phyloP scores from a whole-genome alignment of 768 basidiomycete species.

The Rhizopogon rudus region DNA sequence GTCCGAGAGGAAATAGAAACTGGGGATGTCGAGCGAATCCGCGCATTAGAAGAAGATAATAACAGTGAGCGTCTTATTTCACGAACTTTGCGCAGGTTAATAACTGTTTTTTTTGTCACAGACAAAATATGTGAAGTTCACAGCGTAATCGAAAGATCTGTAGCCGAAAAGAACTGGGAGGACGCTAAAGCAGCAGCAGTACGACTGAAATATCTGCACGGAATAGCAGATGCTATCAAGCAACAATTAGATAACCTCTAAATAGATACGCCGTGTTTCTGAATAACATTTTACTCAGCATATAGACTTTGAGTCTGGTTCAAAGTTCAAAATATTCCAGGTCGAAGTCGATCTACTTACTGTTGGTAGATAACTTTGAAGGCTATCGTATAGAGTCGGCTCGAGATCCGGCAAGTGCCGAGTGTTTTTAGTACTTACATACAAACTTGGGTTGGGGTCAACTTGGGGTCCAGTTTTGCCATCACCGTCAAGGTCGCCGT shows the following conservation, averaged over 20 bases:
- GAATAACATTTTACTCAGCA: no score
- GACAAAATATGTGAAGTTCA: conserved; percentile 48
- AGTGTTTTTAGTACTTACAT: neutral
- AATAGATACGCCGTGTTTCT: neutral
- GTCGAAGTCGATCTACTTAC: no score
- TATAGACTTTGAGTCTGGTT: no score
- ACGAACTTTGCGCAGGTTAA: neutral
- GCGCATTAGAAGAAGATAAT: conserved; percentile 49
- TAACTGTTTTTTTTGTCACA: conserved; percentile 21
- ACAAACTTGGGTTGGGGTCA: neutral
- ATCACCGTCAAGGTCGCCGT: neutral
- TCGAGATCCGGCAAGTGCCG: neutral
- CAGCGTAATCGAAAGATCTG: conserved; percentile 40
- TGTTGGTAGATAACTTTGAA: no score
- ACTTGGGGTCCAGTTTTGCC: neutral
- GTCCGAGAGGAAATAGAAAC: conserved; percentile 74
- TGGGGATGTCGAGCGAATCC: conserved; percentile 41
- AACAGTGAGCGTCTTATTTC: conserved; percentile 34
- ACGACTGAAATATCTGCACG: conserved; percentile 68
- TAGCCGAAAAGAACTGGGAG: conserved; percentile 50
- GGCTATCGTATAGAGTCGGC: no score
- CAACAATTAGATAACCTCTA: conserved; percentile 6
- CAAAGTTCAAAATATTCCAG: no score
- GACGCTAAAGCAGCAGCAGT: conserved; percentile 55
- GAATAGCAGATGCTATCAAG: conserved; percentile 40